Conservation (phyloP, 441 rosid genomes). For the Pelargonium myrrhifolium region DNA sequence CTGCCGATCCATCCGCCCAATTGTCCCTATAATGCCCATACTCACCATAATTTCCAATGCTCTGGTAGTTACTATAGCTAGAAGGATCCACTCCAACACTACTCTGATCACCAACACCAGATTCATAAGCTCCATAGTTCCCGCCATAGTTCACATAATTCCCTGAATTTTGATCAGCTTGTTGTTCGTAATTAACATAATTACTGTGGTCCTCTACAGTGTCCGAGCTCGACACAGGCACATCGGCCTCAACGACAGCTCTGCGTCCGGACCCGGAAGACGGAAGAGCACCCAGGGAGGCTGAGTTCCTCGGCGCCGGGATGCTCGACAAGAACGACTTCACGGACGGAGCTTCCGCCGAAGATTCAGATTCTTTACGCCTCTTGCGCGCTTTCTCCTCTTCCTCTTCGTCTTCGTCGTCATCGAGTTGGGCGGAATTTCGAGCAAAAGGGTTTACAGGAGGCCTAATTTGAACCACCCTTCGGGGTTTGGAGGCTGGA, state of each 20-base stretch:
- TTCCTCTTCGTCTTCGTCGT: slow-evolving; percentile 42
- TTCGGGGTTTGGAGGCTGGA: slow-evolving; percentile 29
- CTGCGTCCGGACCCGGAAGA: slow-evolving; percentile 54
- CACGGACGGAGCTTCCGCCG: slow-evolving; percentile 35
- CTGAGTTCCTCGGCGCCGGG: slow-evolving; percentile 65
- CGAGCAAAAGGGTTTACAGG: slow-evolving; percentile 31
- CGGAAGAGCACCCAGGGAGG: slow-evolving; percentile 51
- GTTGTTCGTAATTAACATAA: slow-evolving; percentile 15
- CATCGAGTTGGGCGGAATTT: slow-evolving; percentile 26
- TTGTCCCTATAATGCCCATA: slow-evolving; percentile 28
- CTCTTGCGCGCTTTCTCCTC: slow-evolving; percentile 39
- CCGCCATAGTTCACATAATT: slow-evolving; percentile 10
- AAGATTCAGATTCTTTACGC: slow-evolving; percentile 29
- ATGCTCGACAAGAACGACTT: slow-evolving; percentile 62
- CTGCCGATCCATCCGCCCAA: slow-evolving; percentile 28
- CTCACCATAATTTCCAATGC: too few relatives aligned
- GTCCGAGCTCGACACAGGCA: slow-evolving; percentile 22
- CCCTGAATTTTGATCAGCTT: slow-evolving; percentile 14
- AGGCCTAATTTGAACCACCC: slow-evolving; percentile 64
- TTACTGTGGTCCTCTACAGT: slow-evolving; percentile 10
- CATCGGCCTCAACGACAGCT: slow-evolving; percentile 46
- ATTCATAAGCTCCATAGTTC: slow-evolving; percentile 24
- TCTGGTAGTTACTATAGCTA: slow-evolving; percentile 27
- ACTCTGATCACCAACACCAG: slow-evolving; percentile 14
- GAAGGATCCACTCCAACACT: slow-evolving; percentile 21